phyloP scores from a whole-genome alignment of 2,329 filamentous ascomycete genomes.

The Bipolaris oryzae region DNA sequence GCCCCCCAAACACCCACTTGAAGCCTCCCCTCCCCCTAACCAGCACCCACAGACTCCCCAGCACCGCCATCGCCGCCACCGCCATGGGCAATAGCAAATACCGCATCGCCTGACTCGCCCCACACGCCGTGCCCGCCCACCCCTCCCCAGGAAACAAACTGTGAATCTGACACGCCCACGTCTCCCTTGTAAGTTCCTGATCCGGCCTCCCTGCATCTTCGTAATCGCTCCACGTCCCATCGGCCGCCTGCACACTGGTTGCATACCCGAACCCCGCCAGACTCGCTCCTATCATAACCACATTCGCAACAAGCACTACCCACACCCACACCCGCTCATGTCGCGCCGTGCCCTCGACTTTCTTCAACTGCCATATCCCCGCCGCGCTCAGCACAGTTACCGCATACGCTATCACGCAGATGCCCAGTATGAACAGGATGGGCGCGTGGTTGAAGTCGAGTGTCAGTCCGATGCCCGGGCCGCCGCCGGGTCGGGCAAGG shows the following conservation, averaged over 20 bases:
- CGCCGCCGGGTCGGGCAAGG: constrained; percentile 17
- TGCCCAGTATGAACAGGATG: constrained; percentile 23
- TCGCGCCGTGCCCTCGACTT: constrained; percentile 29
- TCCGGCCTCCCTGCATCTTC: constrained; percentile 22
- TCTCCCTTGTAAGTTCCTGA: constrained; percentile 32
- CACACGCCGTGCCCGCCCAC: constrained; percentile 37
- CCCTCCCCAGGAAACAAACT: constrained; percentile 20
- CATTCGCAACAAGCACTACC: constrained; percentile 25
- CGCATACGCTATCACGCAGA: constrained; percentile 24
- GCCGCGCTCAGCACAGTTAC: constrained; percentile 27
- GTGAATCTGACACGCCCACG: constrained; percentile 36
- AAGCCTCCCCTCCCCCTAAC: constrained; percentile 33
- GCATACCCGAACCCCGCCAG: constrained; percentile 30
- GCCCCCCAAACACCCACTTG: constrained; percentile 36
- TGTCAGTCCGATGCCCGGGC: constrained; percentile 14
- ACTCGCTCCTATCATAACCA: constrained; percentile 21
- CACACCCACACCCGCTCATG: constrained; percentile 38
- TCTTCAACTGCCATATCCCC: constrained; percentile 40
- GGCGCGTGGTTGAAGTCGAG: constrained; percentile 24
- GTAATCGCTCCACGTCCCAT: constrained; percentile 24
- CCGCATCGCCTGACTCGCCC: constrained; percentile 31
- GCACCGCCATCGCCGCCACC: constrained; percentile 23
- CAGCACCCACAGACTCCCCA: constrained; percentile 29
- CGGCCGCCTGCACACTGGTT: constrained; percentile 25
- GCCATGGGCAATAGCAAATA: constrained; percentile 34